Base-by-base conservation (phyloP, 768 basidiomycete genomes). In the Tylopilus felleus region DNA sequence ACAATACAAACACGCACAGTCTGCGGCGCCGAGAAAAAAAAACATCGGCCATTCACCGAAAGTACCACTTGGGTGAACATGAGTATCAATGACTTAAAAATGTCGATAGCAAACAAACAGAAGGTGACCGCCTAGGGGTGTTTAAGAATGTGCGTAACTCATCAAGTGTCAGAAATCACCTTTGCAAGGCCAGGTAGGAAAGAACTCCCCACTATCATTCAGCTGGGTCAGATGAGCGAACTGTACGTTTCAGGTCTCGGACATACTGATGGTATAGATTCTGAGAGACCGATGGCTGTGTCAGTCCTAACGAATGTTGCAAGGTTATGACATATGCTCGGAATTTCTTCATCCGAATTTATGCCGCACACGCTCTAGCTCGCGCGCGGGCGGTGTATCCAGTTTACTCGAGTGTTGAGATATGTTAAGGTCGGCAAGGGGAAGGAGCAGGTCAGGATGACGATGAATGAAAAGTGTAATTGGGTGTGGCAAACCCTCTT, bases 131-230 rank as follows among this genome's bases (percentile, higher is more conserved):
- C 28, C 58, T 56, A 4, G 12, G 1, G 2, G 13, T 7, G 10
- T 19, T 17, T 60, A 2, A 45, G 49, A 10, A 27, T 6, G 13
- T 2, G 9, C 8, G 1, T 33, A n/a, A n/a, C 19, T 19, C 9
- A 21, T 28, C 16, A 35, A 17, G 1, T 22, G n/a, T 23, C 14
- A 4, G 3, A 35, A 52, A n/a, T 44, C 28, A 61, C 60, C 28
- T 53, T 36, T 42, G 3, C 22, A 23, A 51, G 52, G 6, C 49
- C 52, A 33, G 60, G 42, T 9, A 61, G 19, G 21, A 61, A 51
- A 7, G 56, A 53, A 38, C 52, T 52, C 23, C 52, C 50, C 40
- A 49, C 57, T 61, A 8, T 22, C 1, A 23, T 36, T 40, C 16
- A 13, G n/a, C 9, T 17, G 17, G 6, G 39, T 63, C 19, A 61